These are phyloP conservation scores for Ogataea glucozyma DNA, from an alignment of 805 yeast species.

Conservation along the genomic window DNA sequence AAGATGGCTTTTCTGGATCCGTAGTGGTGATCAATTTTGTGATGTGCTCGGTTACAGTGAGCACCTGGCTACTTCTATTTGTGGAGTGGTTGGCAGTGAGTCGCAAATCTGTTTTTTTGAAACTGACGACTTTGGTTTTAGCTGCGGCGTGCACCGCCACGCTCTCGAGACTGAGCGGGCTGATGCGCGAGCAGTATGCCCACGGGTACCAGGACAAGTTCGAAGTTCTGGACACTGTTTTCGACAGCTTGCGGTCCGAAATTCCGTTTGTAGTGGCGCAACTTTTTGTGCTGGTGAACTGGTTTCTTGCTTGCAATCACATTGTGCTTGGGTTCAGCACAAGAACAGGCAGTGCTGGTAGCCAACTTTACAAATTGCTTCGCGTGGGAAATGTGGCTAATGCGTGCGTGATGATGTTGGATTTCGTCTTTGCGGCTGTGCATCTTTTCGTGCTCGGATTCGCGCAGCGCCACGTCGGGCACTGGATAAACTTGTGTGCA, in stretches of 20 bases:
- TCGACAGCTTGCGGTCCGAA: constrained; percentile 39
- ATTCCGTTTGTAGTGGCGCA: constrained; percentile 44
- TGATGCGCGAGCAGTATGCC: constrained; percentile 51
- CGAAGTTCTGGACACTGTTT: constrained; percentile 40
- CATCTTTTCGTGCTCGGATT: neutral
- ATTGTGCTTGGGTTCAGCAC: constrained; percentile 15
- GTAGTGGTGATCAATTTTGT: constrained; percentile 49
- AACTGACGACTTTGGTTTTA: constrained; percentile 56
- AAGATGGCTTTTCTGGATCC: constrained; percentile 40
- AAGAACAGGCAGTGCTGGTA: constrained; percentile 6
- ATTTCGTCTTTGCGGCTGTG: constrained; percentile 8
- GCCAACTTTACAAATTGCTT: constrained; percentile 9
- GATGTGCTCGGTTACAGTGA: constrained; percentile 54
- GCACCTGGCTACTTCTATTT: constrained; percentile 70
- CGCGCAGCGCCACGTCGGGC: constrained; percentile 1
- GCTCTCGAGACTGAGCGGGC: constrained; percentile 45
- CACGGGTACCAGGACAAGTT: constrained; percentile 54
- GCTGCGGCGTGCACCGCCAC: constrained; percentile 56
- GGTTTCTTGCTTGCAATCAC: constrained; percentile 30
- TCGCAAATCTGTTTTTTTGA: constrained; percentile 58
- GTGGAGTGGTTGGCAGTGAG: constrained; percentile 56
- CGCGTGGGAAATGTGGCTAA: constrained; percentile 9
- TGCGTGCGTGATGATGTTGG: constrained; percentile 10
- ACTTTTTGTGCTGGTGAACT: constrained; percentile 51
- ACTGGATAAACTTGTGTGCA: constrained; percentile 33